phyloP scores from a whole-genome alignment of 1,284 basidiomycete genomes.

The Apiotrichum sp. region DNA sequence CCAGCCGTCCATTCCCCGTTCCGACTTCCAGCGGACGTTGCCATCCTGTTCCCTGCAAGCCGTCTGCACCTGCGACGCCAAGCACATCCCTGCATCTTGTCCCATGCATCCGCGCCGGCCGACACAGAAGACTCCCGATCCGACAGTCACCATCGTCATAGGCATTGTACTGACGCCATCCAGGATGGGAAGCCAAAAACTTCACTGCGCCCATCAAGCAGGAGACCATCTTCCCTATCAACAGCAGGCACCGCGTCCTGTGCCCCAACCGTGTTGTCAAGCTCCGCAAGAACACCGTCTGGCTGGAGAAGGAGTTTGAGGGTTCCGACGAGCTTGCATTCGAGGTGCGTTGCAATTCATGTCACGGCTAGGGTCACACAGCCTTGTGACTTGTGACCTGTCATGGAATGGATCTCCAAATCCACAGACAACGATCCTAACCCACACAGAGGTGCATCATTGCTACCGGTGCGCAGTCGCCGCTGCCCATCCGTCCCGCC shows the following conservation, averaged over 20 bases:
- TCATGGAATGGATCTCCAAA: no score
- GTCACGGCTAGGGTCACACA: no score
- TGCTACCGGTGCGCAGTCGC: slow-evolving; percentile 41
- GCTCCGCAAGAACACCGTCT: slow-evolving; percentile 33
- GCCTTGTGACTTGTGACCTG: no score
- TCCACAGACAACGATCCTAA: no score
- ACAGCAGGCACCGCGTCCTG: slow-evolving; percentile 32
- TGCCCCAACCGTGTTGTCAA: slow-evolving; percentile 39
- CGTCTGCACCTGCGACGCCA: no score
- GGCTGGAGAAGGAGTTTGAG: slow-evolving; percentile 42
- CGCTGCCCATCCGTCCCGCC: slow-evolving; percentile 40
- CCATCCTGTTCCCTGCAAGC: no score
- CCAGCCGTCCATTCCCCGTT: no score
- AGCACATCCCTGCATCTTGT: no score
- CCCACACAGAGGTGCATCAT: slow-evolving; percentile 31
- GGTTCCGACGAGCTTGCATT: slow-evolving; percentile 42
- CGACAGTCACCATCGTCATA: no score
- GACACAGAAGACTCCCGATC: no score
- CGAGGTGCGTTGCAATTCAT: slow-evolving; percentile 25
- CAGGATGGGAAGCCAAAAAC: slow-evolving; percentile 43
- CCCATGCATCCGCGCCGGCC: no score
- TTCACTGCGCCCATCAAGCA: slow-evolving; percentile 35
- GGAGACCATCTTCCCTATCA: slow-evolving; percentile 35
- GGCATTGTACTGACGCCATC: neutral
- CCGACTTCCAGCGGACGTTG: no score